Evolutionary conservation across 768 basidiomycete genomes (phyloP), one percentile per base, ranked within the genome.

Genomic region (Russula sp.): DNA sequence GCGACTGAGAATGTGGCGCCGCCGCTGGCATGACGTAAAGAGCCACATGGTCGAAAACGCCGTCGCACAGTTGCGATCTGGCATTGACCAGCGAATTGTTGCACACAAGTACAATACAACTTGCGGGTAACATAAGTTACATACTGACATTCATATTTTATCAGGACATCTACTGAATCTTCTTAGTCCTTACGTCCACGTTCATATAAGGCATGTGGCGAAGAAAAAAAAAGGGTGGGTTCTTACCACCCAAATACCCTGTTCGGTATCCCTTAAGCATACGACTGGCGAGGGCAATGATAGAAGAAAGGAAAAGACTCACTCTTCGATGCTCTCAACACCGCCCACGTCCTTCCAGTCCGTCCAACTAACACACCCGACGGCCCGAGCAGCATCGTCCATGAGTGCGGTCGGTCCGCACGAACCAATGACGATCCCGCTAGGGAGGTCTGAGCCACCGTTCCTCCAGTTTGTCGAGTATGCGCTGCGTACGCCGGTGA

Each of bases 331-430:
- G 34, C 55, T 67, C 56, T 69, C 68, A n/a, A 69, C 63, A 40
- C 68, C 68, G 1, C 68, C 68, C 3, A 67, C 66, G n/a, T 62
- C 67, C 22, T 76, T 42, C 68, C 79, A 38, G 5, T 65, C 46
- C 24, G 36, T 34, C 62, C 69, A 62, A 73, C 71, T 69, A 30
- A 81, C 71, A 22, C 65, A 67, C 3, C 74, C 71, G 51, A 81
- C 77, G 1, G 73, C 75, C 36, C 71, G 67, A 26, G 75, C 62
- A 40, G 74, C 75, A 38, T 78, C 74, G 18, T 81, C 77, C 2
- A 73, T 75, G 53, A 81, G 73, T 8, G 72, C 68, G 7, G 70
- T 65, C 0, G 79, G 80, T 0, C 79, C 79, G 66, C 80, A 80
- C 55, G 78, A 76, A 11, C 77, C 79, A 5, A 80, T 73, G 32